phyloP scores from a whole-genome alignment of 441 rosid species.

The Erodium trifolium region DNA sequence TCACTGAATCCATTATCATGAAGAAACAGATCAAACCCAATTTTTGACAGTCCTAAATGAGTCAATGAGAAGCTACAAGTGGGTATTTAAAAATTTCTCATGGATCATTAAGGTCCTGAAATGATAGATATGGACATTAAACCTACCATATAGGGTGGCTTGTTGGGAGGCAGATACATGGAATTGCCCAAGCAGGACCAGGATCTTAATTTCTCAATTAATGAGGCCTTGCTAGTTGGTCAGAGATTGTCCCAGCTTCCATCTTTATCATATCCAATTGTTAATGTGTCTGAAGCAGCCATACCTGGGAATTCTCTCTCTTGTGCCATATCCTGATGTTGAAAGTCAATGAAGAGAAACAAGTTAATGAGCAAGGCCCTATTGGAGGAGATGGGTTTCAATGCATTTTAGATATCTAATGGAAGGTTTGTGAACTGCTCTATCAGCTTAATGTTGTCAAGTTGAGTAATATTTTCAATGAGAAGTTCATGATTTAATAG shows the following conservation, averaged over 20 bases:
- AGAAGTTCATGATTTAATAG: no score
- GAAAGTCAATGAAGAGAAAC: conserved; percentile 15
- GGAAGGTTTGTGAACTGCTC: no score
- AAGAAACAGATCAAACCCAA: no score
- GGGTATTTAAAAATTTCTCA: no score
- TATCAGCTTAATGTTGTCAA: no score
- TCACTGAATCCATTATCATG: no score
- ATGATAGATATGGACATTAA: conserved; percentile 19
- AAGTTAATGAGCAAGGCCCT: conserved; percentile 40
- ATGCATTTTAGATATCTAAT: no score
- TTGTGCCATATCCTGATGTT: conserved; percentile 7
- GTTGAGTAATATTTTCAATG: no score
- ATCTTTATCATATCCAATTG: conserved; percentile 19
- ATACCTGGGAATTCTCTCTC: conserved; percentile 1
- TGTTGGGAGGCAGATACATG: conserved; percentile 18
- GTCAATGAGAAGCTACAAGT: no score
- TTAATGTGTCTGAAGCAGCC: conserved; percentile 29
- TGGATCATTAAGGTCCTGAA: conserved; percentile 22
- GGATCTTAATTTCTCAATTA: conserved; percentile 31
- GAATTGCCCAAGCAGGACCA: conserved; percentile 29
- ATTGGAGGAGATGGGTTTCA: conserved; percentile 94
- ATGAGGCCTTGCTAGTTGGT: conserved; percentile 33
- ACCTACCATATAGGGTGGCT: conserved; percentile 29
- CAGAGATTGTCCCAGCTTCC: conserved; percentile 20
- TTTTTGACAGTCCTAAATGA: no score